A percentile compares a stretch with the other conserved stretches of the same genome.
Conservation (phyloP, 306 rosid species). For the Quercus variabilis region DNA sequence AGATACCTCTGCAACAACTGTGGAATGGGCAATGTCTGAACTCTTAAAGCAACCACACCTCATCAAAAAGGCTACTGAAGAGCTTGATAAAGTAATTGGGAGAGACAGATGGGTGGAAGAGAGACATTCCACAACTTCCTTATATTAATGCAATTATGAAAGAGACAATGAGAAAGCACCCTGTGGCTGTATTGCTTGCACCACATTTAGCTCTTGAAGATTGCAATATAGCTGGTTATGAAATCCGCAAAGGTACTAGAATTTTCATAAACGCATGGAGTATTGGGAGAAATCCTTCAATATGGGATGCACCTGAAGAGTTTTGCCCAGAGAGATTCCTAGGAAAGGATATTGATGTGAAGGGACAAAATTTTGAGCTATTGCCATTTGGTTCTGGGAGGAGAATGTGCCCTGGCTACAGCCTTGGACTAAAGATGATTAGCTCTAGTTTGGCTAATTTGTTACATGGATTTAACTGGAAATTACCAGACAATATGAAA, state of each 20-base stretch:
- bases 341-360: constrained; percentile 10
- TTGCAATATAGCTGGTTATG: constrained; percentile 20
- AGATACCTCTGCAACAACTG: constrained; percentile 27
- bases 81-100: constrained; percentile 34
- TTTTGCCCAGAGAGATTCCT: constrained; percentile 29
- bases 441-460: constrained; percentile 1
- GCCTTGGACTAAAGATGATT: constrained; percentile 8
- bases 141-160: constrained; percentile 26
- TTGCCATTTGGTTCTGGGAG: constrained; percentile 40
- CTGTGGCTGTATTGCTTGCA: constrained; percentile 21
- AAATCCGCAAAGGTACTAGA: constrained; percentile 17
- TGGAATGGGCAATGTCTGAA: constrained; percentile 44
- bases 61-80: constrained; percentile 19
- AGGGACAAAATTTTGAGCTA: constrained; percentile 29
- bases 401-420: constrained; percentile 20
- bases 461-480: constrained; percentile 28
- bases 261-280: constrained; percentile 35
- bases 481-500: not conserved
- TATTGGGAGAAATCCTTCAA: constrained; percentile 22
- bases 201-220: constrained; percentile 33
- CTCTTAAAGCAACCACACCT: constrained; percentile 31
- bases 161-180: constrained; percentile 38
- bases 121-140: constrained; percentile 30
- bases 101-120: constrained; percentile 33
- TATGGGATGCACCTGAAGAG: constrained; percentile 27